Evolutionary conservation across 2,329 filamentous ascomycete genomes (phyloP), one percentile per base, ranked within the genome.

Genomic region (Hymenoscyphus scutula): DNA sequence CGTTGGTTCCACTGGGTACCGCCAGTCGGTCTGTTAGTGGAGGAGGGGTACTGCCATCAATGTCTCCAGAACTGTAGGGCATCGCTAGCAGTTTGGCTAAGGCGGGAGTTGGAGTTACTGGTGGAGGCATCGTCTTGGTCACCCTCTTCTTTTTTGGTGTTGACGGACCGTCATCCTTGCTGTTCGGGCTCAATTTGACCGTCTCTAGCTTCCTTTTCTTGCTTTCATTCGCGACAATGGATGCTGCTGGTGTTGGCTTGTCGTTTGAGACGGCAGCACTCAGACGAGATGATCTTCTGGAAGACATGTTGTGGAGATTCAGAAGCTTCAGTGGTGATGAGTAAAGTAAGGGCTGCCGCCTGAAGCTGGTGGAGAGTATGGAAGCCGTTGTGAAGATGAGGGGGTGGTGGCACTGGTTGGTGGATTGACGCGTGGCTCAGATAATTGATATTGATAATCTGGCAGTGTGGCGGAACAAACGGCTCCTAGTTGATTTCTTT

Each of bases 1-100:
- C 89, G 73, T 92, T 91, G 53, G 88, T 89, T 15, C 79, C 77
- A 67, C 83, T 82, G 0, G 88, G 85, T 66, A 87, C 80, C 15
- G 86, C 88, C 1, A 89, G 81, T 27, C 88, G 82, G 58, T 79
- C 75, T 38, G 71, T 29, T 57, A 70, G 4, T 63, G 69, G 61
- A 32, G 67, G 65, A n/a, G 67, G 67, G 5, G 58, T 71, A 23
- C 70, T 69, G 62, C 76, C 76, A 60, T 77, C 74, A 45, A 76
- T 74, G 62, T 78, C 77, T 25, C 75, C 76, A 32, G 75, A 74
- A 61, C 73, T 76, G 65, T 75, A 75, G 56, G 78, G 76, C 32
- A 76, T 78, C 25, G 77, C 73, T 68, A 83, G 80, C 60, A 82
- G 71, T 6, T 75, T 76, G 34, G 82, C 76, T 38, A 77, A 78